Percentiles rank a stretch among this genome's conserved stretches.
Conservation (phyloP, 2,329 filamentous ascomycete species). For the Fusarium sp. region DNA sequence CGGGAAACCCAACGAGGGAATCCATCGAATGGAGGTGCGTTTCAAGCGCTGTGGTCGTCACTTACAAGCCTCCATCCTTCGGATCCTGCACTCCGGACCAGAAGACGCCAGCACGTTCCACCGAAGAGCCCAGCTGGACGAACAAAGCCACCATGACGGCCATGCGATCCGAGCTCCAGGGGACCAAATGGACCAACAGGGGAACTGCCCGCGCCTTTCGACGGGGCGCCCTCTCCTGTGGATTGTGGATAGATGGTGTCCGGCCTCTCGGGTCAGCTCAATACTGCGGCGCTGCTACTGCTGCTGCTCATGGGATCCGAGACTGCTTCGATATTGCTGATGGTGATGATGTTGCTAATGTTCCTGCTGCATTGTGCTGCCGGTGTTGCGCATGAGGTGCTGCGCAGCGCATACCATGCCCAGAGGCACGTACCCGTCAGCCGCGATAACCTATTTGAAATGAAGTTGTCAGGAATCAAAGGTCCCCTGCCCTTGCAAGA, state of each 20-base stretch:
- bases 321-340: neutral
- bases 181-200: slow-evolving; percentile 10
- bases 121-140: slow-evolving; percentile 8
- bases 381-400: neutral
- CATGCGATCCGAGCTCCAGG: slow-evolving; percentile 26
- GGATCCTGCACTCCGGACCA: slow-evolving; percentile 6
- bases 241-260: slow-evolving; percentile 26
- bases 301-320: slow-evolving; percentile 24
- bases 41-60: slow-evolving; percentile 24
- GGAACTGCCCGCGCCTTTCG: slow-evolving; percentile 3
- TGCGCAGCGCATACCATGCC: neutral
- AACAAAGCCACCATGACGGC: slow-evolving; percentile 23
- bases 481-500: slow-evolving; percentile 35
- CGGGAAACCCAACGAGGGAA: slow-evolving; percentile 6
- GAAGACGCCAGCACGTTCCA: slow-evolving; percentile 6
- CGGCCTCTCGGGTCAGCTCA: slow-evolving; percentile 37
- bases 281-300: slow-evolving; percentile 20
- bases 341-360: slow-evolving; percentile 1
- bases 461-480: neutral
- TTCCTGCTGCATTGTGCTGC: neutral
- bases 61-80: slow-evolving; percentile 32
- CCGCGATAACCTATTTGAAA: neutral
- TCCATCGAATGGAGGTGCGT: slow-evolving; percentile 7
- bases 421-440: neutral
- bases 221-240: slow-evolving; percentile 19